Evolutionary conservation across 345 rosid species (phyloP).

Genomic region (Acer campestre): DNA sequence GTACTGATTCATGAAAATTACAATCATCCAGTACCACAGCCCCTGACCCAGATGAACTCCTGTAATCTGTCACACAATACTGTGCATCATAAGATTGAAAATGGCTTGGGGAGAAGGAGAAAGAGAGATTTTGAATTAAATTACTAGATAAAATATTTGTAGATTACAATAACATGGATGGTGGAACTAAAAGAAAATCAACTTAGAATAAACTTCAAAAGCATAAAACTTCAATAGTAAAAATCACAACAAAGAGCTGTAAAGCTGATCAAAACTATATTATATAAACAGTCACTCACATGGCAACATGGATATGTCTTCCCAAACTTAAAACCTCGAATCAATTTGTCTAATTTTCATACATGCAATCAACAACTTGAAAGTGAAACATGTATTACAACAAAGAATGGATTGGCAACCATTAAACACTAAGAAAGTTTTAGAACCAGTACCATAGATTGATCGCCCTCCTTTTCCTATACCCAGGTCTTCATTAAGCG

Average conservation of each 20-base stretch:
- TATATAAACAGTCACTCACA: background rate
- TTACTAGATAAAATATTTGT: background rate
- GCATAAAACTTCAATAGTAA: conserved; percentile 7
- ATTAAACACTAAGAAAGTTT: conserved; percentile 2
- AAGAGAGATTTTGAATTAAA: background rate
- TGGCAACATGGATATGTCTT: background rate
- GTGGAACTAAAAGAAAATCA: background rate
- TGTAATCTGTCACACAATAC: conserved; percentile 65
- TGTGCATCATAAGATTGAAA: conserved; percentile 12
- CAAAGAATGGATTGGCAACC: conserved; percentile 12
- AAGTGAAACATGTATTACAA: background rate
- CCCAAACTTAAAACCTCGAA: background rate
- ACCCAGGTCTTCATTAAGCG: conserved; percentile 90
- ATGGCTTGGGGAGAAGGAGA: background rate
- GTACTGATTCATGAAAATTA: conserved; percentile 98
- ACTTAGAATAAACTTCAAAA: too few species aligned
- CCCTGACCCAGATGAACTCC: conserved; percentile 84
- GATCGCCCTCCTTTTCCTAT: conserved; percentile 87
- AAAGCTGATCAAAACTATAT: background rate
- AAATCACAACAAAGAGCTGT: background rate
- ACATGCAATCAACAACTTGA: conserved; percentile 9
- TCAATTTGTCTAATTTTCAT: background rate
- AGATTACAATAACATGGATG: background rate
- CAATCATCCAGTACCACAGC: conserved; percentile 93
- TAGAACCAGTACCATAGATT: conserved; percentile 60